These are phyloP conservation scores for Sonneratia caseolaris DNA, from an alignment of 345 rosid species.

Conservation along the genomic window DNA sequence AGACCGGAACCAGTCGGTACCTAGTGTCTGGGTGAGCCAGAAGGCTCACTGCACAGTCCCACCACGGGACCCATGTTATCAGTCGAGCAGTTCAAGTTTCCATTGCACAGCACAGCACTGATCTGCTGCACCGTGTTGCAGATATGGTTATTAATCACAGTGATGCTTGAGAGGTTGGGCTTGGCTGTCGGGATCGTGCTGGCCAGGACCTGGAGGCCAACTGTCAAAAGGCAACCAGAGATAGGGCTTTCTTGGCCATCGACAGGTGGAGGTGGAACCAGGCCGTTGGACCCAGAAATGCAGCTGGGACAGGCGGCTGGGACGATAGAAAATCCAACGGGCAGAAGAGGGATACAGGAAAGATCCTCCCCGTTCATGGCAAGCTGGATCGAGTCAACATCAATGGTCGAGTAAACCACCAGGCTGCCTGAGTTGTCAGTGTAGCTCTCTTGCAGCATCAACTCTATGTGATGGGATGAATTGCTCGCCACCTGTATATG, in stretches of 20 bases:
- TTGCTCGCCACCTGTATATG: conserved; percentile 57
- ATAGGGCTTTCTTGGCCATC: conserved; percentile 13
- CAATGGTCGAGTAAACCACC: conserved; percentile 65
- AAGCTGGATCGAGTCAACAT: conserved; percentile 52
- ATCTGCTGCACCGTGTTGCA: conserved; percentile 67
- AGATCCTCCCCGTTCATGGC: too few relatives aligned
- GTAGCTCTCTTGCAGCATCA: conserved; percentile 87
- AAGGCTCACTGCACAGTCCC: conserved; percentile 1
- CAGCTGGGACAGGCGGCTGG: conserved; percentile 24
- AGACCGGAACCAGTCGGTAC: neutral
- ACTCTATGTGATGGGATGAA: conserved; percentile 76
- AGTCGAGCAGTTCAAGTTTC: conserved; percentile 14
- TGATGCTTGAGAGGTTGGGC: conserved; percentile 61
- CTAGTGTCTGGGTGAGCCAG: neutral
- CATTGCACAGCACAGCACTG: conserved; percentile 38
- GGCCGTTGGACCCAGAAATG: neutral
- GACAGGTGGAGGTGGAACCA: neutral
- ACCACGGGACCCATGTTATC: conserved; percentile 8
- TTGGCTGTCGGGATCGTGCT: conserved; percentile 60
- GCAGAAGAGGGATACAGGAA: too few relatives aligned
- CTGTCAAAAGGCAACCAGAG: conserved; percentile 56
- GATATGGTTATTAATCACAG: conserved; percentile 53
- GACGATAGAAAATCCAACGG: conserved; percentile 19
- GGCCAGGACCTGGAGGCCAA: conserved; percentile 77
- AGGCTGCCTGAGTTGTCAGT: conserved; percentile 72